phyloP scores from a whole-genome alignment of 768 basidiomycete genomes.

The Rhodosporidiobolus odoratus region DNA sequence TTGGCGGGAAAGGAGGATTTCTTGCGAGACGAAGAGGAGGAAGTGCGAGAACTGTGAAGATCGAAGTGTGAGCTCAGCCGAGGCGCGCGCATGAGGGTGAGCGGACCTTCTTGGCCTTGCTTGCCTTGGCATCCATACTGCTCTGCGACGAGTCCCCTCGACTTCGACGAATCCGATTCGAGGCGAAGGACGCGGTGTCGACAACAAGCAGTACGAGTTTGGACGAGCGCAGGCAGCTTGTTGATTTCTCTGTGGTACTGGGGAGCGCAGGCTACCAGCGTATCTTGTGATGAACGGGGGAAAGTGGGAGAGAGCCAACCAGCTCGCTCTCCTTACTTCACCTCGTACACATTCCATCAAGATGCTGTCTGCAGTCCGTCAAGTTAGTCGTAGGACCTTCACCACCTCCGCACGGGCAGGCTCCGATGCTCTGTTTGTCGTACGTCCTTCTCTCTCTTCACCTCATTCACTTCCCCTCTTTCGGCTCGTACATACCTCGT shows the following conservation, averaged over 20 bases:
- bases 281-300: too few species aligned
- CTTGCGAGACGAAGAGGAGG: not conserved
- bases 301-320: not conserved
- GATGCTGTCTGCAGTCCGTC: not conserved
- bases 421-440: not conserved
- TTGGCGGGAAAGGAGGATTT: not conserved
- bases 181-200: too few species aligned
- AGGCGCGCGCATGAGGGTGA: too few species aligned
- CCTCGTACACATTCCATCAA: not conserved
- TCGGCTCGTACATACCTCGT: not conserved
- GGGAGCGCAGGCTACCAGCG: too few species aligned
- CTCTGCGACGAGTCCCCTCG: too few species aligned
- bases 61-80: not conserved
- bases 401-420: not conserved
- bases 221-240: too few species aligned
- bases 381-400: not conserved
- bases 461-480: not conserved
- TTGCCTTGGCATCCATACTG: too few species aligned
- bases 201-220: too few species aligned
- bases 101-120: too few species aligned
- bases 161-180: too few species aligned
- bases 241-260: too few species aligned
- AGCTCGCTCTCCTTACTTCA: not conserved
- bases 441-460: not conserved
- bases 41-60: not conserved